Evolutionary conservation across 306 rosid species (phyloP).

Genomic region (Prunus fruticosa): DNA sequence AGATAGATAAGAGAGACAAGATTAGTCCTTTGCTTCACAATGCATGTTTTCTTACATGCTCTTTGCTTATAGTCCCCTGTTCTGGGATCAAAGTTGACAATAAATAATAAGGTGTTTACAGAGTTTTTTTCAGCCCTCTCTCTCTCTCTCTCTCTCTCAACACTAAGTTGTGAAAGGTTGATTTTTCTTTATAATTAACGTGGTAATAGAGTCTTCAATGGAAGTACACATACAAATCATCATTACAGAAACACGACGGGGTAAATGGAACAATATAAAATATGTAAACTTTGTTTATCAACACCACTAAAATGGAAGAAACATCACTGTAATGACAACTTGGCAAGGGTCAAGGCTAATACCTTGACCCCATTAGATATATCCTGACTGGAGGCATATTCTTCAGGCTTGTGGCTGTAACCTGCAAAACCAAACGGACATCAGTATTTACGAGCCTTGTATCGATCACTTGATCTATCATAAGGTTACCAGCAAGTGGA

Average conservation of each 20-base stretch:
- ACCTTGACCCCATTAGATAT: conserved; percentile 86
- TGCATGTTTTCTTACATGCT: background rate
- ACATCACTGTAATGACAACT: conserved; percentile 64
- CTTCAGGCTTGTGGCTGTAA: conserved; percentile 97
- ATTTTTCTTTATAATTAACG: too few relatives aligned
- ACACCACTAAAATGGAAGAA: conserved; percentile 12
- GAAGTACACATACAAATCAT: background rate
- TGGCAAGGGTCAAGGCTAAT: conserved; percentile 77
- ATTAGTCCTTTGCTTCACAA: background rate
- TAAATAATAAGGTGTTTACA: background rate
- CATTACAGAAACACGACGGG: background rate
- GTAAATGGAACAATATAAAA: background rate
- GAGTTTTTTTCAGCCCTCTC: background rate
- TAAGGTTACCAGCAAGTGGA: background rate
- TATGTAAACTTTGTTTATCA: background rate
- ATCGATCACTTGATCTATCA: background rate
- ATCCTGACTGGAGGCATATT: conserved; percentile 61
- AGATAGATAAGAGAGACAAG: background rate
- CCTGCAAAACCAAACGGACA: conserved; percentile 51
- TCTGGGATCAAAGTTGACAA: background rate
- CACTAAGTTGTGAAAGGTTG: too few relatives aligned
- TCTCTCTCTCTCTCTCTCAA: too few relatives aligned
- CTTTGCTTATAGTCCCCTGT: background rate
- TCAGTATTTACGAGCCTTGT: background rate
- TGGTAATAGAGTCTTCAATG: too few relatives aligned